Evolutionary conservation across 1,139 yeast genomes (phyloP).

Genomic region (Protomyces arabidopsidicola): DNA sequence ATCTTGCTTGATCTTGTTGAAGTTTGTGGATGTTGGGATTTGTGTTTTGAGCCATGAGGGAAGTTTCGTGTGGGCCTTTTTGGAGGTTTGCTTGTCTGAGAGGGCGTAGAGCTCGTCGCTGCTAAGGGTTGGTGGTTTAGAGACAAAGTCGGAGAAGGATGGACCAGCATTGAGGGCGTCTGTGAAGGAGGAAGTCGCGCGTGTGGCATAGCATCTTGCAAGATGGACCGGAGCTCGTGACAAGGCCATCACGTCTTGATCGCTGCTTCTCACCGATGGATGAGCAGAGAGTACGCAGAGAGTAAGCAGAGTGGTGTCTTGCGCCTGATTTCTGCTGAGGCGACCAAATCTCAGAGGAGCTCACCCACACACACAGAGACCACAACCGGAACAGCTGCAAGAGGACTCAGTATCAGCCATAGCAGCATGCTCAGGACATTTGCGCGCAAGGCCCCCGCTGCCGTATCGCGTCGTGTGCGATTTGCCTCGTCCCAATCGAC

Average conservation of each 20-base stretch:
- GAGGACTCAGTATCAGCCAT: not conserved
- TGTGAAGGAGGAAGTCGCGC: slow-evolving; percentile 59
- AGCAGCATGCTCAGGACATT: not conserved
- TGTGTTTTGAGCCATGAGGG: slow-evolving; percentile 95
- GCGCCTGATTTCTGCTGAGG: not conserved
- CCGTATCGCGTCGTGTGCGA: not conserved
- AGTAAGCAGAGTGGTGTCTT: too few species aligned
- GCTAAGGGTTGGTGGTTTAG: slow-evolving; percentile 58
- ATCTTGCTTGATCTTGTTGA: slow-evolving; percentile 74
- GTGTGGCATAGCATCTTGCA: slow-evolving; percentile 32
- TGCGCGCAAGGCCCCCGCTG: not conserved
- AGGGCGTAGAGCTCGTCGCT: slow-evolving; percentile 25
- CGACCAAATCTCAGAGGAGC: not conserved
- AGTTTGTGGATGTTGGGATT: slow-evolving; percentile 76
- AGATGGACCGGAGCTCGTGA: not conserved
- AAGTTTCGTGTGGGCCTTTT: slow-evolving; percentile 38
- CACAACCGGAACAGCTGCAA: not conserved
- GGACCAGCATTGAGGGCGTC: slow-evolving; percentile 81
- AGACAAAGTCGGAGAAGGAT: slow-evolving; percentile 82
- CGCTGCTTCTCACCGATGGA: too few species aligned
- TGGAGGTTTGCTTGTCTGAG: slow-evolving; percentile 20
- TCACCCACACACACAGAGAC: not conserved
- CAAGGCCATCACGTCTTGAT: not conserved
- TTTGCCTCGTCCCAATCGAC: not conserved
- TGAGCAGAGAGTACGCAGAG: too few species aligned